These are phyloP conservation scores for Pyricularia pennisetigena DNA, from an alignment of 2,329 filamentous ascomycete species.

Conservation along the genomic window DNA sequence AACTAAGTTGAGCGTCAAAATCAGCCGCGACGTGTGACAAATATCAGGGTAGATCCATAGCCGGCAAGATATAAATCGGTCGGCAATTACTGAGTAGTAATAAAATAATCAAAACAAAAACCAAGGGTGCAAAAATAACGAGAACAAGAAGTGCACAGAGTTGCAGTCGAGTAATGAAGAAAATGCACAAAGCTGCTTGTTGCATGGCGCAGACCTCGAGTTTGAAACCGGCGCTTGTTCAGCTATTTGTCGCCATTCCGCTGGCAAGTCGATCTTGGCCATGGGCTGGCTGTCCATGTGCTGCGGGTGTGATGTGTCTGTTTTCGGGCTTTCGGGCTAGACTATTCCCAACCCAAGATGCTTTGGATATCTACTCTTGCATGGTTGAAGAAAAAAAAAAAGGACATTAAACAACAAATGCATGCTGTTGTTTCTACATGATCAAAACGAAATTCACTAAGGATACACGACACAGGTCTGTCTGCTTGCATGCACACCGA, in stretches of 20 bases:
- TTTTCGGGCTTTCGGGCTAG: too few species aligned
- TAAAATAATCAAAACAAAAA: not conserved
- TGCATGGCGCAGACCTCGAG: conserved; percentile 1
- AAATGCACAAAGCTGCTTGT: not conserved
- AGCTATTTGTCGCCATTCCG: not conserved
- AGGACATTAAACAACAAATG: not conserved
- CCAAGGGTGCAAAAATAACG: not conserved
- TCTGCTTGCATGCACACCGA: not conserved
- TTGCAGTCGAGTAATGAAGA: not conserved
- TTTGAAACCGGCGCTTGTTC: conserved; percentile 1
- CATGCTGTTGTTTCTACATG: not conserved
- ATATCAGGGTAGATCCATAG: not conserved
- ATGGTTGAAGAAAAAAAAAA: too few species aligned
- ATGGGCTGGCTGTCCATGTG: not conserved
- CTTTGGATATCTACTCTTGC: too few species aligned
- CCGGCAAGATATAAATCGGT: not conserved
- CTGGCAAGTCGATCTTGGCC: not conserved
- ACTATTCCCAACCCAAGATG: too few species aligned
- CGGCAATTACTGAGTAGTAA: not conserved
- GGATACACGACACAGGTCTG: not conserved
- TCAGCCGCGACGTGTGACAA: not conserved
- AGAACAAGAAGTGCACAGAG: not conserved
- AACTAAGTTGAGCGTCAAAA: not conserved
- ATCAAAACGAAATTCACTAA: not conserved
- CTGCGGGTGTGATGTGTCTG: too few species aligned